A percentile compares a stretch with the other conserved stretches of the same genome.
phyloP scores from a whole-genome alignment of 225 moss, liverwort and hornwort species.

The Straminergon stramineum region DNA sequence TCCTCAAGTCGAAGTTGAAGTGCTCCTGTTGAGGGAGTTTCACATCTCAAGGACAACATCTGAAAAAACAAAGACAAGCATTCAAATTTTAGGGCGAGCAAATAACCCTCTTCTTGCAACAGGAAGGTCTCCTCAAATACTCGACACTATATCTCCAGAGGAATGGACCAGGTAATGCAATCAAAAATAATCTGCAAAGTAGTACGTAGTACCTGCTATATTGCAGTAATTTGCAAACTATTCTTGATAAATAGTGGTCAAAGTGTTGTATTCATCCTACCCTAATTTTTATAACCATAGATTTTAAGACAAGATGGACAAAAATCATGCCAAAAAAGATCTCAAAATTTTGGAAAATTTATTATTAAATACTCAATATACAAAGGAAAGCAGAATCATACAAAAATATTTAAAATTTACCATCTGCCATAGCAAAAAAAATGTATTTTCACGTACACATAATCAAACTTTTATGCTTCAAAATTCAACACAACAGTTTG shows the following conservation, averaged over 20 bases:
- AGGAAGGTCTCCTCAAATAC: background rate
- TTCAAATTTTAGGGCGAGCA: background rate
- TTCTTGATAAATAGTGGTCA: background rate
- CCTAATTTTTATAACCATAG: too few relatives aligned
- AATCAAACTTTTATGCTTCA: background rate
- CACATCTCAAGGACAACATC: slow-evolving; percentile 38
- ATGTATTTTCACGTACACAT: background rate
- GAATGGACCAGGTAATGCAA: background rate
- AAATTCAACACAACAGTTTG: background rate
- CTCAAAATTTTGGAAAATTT: too few relatives aligned
- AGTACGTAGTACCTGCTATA: background rate
- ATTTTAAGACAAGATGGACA: too few relatives aligned
- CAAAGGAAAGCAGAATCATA: too few relatives aligned
- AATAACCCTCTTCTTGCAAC: background rate
- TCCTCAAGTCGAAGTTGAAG: background rate
- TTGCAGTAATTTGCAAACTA: background rate
- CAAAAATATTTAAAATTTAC: too few relatives aligned
- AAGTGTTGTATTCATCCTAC: too few relatives aligned
- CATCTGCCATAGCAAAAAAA: too few relatives aligned
- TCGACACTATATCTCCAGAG: background rate
- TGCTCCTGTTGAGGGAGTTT: background rate
- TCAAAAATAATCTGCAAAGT: background rate
- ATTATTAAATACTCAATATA: too few relatives aligned
- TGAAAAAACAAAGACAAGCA: background rate
- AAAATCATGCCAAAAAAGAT: too few relatives aligned